Base-by-base conservation (phyloP, 2,329 filamentous ascomycete species). In the Diaporthe helianthi region DNA sequence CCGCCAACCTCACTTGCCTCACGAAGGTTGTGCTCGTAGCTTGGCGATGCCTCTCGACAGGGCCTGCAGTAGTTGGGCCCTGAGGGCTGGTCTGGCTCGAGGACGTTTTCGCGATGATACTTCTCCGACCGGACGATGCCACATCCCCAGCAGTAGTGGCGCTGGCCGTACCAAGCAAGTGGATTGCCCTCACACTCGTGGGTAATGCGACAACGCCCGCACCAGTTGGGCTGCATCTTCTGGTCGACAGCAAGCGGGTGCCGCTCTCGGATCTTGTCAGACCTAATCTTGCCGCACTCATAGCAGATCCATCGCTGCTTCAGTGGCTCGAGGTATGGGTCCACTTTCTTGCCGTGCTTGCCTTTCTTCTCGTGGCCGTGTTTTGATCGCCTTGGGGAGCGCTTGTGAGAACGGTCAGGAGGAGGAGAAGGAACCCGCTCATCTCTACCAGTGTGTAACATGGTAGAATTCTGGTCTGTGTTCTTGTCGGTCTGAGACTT, bases 231-330 rank as follows among this genome's bases (percentile, higher is more conserved):
- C n/a, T 72, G 65, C 17, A 82, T 73, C 76, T 78, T 71, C 52
- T 76, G 70, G 53, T 76, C 74, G 53, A 74, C 70, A 71, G 73
- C 70, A 49, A 81, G 71, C 6, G 79, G 75, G 61, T 81, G 74
- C 8, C 77, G 72, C 49, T 75, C 63, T 49, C 84, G 81, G 53
- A 81, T 84, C 13, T 73, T 75, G 31, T 75, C 75, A 6, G 83
- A 84, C 52, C 83, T 78, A 7, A 79, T 74, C 26, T 76, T 77
- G 26, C 80, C 79, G 68, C 83, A 84, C 31, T 78, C 74, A 49
- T 77, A 81, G 73, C 84, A 86, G 24, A 84, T 79, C 69, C 79
- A 78, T 13, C 67, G 67, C 47, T 71, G 63, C 29, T 60, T 65
- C 3, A 71, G 64, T 7, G 70, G 70, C 29, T 58, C 67, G 4